Evolutionary conservation across 306 rosid genomes (phyloP), one percentile per base, ranked within the genome.

Genomic region (Pyrus communis): DNA sequence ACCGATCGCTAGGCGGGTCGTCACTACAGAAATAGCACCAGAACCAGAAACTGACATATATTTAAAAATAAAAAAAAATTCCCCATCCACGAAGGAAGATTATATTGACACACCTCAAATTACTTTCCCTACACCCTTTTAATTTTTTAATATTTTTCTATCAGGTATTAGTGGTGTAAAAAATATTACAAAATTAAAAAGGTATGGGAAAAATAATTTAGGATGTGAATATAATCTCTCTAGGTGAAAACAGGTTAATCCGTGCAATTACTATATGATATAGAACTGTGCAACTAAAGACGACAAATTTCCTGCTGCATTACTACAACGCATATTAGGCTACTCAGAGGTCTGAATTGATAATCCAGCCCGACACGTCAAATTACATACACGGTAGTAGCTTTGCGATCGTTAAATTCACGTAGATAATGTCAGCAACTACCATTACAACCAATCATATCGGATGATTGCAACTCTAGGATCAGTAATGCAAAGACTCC

Each of bases 301-400:
- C 40, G 9, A 77, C 70, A 82, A 63, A 76, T 83, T 71, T 80
- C 61, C 21, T 62, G 79, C 46, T 52, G 78, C 78, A 67, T 67
- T 75, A 40, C 69, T 49, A 49, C 21, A 21, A 63, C 74, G 43
- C 28, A 71, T 7, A 59, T 73, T 55, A 80, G 73, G 84, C 76
- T 80, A 76, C 38, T 7, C 35, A 60, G 58, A 12, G 62, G 69
- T 79, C 75, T 63, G 63, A 59, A 67, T 77, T 67, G 40, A 74
- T 80, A 59, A 69, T 42, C 87, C 84, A 77, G 79, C n/a, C 35
- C 69, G 78, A 85, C 69, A 79, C 75, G 64, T 75, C 77, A 49
- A 54, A 81, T 77, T 68, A 81, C 82, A 85, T 82, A 77, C 79
- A 79, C 74, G 59, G 57, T 25, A 77, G 78, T 80, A 74, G 70